These are phyloP conservation scores for Geotrichum citri-aurantii DNA, from an alignment of 1,139 yeast species.

Conservation along the genomic window DNA sequence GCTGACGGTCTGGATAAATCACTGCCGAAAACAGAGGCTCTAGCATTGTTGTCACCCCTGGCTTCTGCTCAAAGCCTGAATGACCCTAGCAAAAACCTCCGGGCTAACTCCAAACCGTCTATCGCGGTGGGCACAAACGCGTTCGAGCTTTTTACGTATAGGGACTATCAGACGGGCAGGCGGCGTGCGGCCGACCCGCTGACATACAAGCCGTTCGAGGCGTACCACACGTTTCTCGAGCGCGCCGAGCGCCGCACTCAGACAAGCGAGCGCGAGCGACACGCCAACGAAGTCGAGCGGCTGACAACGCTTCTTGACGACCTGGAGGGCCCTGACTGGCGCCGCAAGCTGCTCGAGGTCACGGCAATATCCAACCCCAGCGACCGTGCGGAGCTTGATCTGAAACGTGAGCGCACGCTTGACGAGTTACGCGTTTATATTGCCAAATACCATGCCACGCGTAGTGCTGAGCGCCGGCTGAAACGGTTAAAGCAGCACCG, in stretches of 20 bases:
- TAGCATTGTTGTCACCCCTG: background rate
- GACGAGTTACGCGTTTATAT: constrained; percentile 47
- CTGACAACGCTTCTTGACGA: constrained; percentile 43
- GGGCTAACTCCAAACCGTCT: background rate
- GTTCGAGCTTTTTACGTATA: constrained; percentile 16
- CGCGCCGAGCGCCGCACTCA: constrained; percentile 62
- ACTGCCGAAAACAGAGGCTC: background rate
- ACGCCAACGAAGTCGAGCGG: constrained; percentile 48
- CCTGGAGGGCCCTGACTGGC: constrained; percentile 54
- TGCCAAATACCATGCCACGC: constrained; percentile 33
- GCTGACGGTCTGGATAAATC: background rate
- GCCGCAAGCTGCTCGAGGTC: constrained; percentile 44
- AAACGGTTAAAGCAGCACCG: background rate
- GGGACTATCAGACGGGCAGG: constrained; percentile 14
- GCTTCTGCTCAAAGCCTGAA: background rate
- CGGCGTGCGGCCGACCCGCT: constrained; percentile 17
- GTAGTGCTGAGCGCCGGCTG: constrained; percentile 7
- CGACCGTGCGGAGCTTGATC: constrained; percentile 45
- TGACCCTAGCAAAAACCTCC: background rate
- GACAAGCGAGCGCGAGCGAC: constrained; percentile 49
- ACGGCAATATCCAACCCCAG: constrained; percentile 48
- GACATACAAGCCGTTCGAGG: constrained; percentile 12
- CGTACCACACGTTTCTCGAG: constrained; percentile 58
- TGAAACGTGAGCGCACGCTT: constrained; percentile 49
- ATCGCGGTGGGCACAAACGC: constrained; percentile 2